Percentiles rank a stretch among this genome's conserved stretches.
phyloP scores from a whole-genome alignment of 2,329 filamentous ascomycete species.

The Cladophialophora carrionii region DNA sequence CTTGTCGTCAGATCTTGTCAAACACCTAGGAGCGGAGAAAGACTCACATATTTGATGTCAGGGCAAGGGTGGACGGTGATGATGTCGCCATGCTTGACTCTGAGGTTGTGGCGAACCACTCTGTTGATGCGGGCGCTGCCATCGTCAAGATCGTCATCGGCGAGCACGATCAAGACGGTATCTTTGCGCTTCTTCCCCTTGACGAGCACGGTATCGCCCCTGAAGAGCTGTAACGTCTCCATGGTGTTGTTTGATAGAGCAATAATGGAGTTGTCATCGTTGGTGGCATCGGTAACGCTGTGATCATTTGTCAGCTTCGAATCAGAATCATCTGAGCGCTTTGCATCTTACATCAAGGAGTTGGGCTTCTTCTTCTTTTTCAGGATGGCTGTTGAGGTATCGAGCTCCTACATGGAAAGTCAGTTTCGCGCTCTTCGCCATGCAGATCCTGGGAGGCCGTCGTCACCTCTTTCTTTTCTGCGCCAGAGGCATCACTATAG shows the following conservation, averaged over 20 bases:
- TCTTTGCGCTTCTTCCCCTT: conserved; percentile 99
- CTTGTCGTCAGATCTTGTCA: conserved; percentile 13
- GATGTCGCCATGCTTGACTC: conserved; percentile 97
- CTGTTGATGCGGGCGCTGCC: conserved; percentile 97
- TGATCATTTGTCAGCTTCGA: conserved; percentile 35
- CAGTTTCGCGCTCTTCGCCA: conserved; percentile 40
- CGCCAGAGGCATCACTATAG: conserved; percentile 80
- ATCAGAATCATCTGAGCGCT: not conserved
- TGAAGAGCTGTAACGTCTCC: conserved; percentile 97
- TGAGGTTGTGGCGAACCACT: conserved; percentile 95
- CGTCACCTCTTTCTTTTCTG: conserved; percentile 80
- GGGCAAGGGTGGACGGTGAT: conserved; percentile 97
- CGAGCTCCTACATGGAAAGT: conserved; percentile 67
- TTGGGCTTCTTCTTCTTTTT: conserved; percentile 99
- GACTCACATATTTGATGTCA: conserved; percentile 98
- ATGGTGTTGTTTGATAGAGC: conserved; percentile 98
- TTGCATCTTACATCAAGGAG: conserved; percentile 78
- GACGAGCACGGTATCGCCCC: conserved; percentile 95
- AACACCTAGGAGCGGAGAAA: not conserved
- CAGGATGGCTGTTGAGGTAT: conserved; percentile 91
- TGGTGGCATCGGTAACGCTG: conserved; percentile 96
- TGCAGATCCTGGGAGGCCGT: conserved; percentile 34
- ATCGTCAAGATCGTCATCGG: conserved; percentile 97
- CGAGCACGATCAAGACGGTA: conserved; percentile 94
- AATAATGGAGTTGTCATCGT: conserved; percentile 99